Evolutionary conservation across 306 rosid species (phyloP), one percentile per base, ranked within the genome.

Genomic region (Phaseolus lunatus): DNA sequence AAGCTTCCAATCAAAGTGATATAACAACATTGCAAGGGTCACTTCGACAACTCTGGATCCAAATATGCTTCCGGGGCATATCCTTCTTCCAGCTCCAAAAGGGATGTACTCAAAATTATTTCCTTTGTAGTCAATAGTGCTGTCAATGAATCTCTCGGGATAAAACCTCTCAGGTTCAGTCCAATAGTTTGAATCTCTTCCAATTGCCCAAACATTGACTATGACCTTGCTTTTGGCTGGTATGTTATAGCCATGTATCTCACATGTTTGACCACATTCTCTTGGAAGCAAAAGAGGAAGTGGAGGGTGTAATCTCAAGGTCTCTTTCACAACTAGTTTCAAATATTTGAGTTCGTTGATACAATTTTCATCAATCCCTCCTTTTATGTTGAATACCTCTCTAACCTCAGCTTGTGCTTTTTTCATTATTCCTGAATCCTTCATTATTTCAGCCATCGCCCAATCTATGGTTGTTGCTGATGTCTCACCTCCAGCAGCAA

Each of bases 81-180:
- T 76, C 57, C 85, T 82, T 69, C 79, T 85, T 56, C 86, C 84
- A 16, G 86, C 67, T 14, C 89, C 89, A 63, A 85, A 84, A 0
- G 85, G 85, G 33, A 82, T 76, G 64, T 3, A 82, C 70, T 82
- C 75, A 63, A 82, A 77, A 43, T 62, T 53, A 43, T 0, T 70
- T 3, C 75, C 85, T 70, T 70, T 82, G 31, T 62, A 77, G 18
- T 81, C 85, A 61, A 75, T 15, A 9, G 59, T 14, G 26, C 29
- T 59, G 16, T 59, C 77, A 15, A 49, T 22, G 64, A 82, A 77
- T 26, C 85, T 77, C 35, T 82, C 85, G 0, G 85, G 85, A 22
- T 73, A 73, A 70, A 82, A 82, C 70, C 54, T 69, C 43, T 53
- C 73, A 31, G 84, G 59, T 18, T 80, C 79, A 10, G 15, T 64